Evolutionary conservation across 768 basidiomycete genomes (phyloP).

Genomic region (Leccinum rimulosum): DNA sequence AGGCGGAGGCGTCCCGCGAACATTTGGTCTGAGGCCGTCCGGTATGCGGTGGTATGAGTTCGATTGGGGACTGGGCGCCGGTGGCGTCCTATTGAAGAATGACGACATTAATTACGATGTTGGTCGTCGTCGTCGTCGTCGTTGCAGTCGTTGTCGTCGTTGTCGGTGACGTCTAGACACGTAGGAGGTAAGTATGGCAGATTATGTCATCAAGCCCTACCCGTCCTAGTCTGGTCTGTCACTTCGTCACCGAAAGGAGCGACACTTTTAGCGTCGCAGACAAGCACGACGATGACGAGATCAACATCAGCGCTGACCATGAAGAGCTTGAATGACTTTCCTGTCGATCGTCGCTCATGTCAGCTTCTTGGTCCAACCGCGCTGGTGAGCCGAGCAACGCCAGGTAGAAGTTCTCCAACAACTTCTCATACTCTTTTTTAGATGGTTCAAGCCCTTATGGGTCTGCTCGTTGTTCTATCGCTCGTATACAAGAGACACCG

Average conservation of each 20-base stretch:
- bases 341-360: constrained; percentile 44
- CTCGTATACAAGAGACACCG: constrained; percentile 86
- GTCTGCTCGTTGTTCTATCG: constrained; percentile 84
- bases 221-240: background rate
- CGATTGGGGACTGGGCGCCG: constrained; percentile 31
- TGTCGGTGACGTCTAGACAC: too few species aligned
- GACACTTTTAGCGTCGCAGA: background rate
- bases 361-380: constrained; percentile 48
- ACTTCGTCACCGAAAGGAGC: background rate
- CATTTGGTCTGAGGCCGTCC: constrained; percentile 36
- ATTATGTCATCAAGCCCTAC: background rate
- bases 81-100: constrained; percentile 46
- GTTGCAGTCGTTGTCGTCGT: too few species aligned
- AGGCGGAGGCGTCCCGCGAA: constrained; percentile 33
- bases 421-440: constrained; percentile 23
- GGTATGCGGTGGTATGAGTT: constrained; percentile 45
- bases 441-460: constrained; percentile 86
- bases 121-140: constrained; percentile 2
- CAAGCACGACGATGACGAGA: constrained; percentile 2
- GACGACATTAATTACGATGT: constrained; percentile 19
- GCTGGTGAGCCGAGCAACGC: constrained; percentile 31
- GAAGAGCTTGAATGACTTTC: constrained; percentile 23
- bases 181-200: background rate
- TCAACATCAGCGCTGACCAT: constrained; percentile 9
- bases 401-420: background rate